Evolutionary conservation across 371 early-diverging fungal species (phyloP).

Genomic region (Fennellomyces sp.): DNA sequence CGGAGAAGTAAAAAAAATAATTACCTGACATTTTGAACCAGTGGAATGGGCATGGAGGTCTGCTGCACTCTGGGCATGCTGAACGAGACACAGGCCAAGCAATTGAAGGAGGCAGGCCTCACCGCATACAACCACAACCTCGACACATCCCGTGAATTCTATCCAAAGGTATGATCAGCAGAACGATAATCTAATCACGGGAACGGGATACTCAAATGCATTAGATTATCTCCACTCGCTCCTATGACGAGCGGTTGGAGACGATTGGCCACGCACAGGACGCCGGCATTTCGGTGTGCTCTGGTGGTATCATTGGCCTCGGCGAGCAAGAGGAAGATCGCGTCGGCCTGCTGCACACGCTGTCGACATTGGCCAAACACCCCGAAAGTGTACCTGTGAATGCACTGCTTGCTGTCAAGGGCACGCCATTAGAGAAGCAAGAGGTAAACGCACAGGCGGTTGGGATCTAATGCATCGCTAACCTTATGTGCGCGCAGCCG

Average conservation of each 20-base stretch:
- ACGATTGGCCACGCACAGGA: constrained; percentile 80
- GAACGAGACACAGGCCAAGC: constrained; percentile 74
- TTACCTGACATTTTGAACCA: constrained; percentile 16
- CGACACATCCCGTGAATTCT: constrained; percentile 85
- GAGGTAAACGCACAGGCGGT: constrained; percentile 46
- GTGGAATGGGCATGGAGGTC: constrained; percentile 91
- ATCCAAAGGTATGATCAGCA: constrained; percentile 61
- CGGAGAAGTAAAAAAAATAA: neutral
- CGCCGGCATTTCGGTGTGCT: constrained; percentile 88
- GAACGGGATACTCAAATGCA: no score
- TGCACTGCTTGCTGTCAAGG: constrained; percentile 81
- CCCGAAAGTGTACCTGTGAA: constrained; percentile 90
- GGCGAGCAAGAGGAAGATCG: constrained; percentile 80
- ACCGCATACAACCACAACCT: constrained; percentile 93
- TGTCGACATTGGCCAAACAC: constrained; percentile 75
- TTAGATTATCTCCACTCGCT: constrained; percentile 81
- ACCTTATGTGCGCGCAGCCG: no score
- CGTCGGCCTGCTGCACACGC: constrained; percentile 78
- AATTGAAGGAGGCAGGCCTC: constrained; percentile 83
- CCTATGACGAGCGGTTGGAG: constrained; percentile 81
- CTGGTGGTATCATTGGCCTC: constrained; percentile 88
- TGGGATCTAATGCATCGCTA: no score
- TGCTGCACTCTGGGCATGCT: constrained; percentile 91
- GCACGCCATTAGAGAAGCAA: constrained; percentile 82
- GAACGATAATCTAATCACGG: neutral